phyloP scores from a whole-genome alignment of 805 yeast genomes.

The Candida xyloterini region DNA sequence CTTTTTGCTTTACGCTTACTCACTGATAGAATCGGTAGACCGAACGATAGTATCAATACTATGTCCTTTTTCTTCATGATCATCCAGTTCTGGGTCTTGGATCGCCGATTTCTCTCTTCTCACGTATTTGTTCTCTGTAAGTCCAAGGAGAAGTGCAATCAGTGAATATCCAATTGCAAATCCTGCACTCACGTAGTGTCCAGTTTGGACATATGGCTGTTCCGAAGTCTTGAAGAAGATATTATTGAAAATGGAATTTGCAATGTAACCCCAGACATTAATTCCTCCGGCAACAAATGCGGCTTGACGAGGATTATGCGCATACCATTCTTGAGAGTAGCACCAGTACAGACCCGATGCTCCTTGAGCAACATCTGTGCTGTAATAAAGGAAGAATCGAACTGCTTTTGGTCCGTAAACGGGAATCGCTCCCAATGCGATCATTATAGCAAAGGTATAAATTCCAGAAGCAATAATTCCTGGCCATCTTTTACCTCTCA shows the following conservation, averaged over 20 bases:
- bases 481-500: conserved; percentile 22
- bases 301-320: conserved; percentile 13
- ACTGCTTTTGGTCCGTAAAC: conserved; percentile 19
- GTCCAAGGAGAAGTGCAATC: conserved; percentile 9
- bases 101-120: neutral
- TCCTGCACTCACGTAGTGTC: conserved; percentile 24
- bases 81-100: neutral
- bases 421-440: conserved; percentile 16
- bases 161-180: conserved; percentile 12
- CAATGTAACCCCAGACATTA: conserved; percentile 20
- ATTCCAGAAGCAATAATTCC: conserved; percentile 17
- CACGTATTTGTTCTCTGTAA: conserved; percentile 12
- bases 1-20: too few relatives aligned
- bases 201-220: conserved; percentile 18
- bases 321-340: conserved; percentile 20
- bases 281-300: conserved; percentile 23
- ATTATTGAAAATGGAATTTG: conserved; percentile 19
- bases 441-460: conserved; percentile 15
- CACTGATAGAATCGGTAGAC: neutral
- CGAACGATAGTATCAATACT: neutral
- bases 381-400: conserved; percentile 21
- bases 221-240: conserved; percentile 19
- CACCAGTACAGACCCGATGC: conserved; percentile 23
- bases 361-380: conserved; percentile 17
- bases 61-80: neutral